These are phyloP conservation scores for Aureobasidium sp. DNA, from an alignment of 2,329 filamentous ascomycete species.

Conservation along the genomic window DNA sequence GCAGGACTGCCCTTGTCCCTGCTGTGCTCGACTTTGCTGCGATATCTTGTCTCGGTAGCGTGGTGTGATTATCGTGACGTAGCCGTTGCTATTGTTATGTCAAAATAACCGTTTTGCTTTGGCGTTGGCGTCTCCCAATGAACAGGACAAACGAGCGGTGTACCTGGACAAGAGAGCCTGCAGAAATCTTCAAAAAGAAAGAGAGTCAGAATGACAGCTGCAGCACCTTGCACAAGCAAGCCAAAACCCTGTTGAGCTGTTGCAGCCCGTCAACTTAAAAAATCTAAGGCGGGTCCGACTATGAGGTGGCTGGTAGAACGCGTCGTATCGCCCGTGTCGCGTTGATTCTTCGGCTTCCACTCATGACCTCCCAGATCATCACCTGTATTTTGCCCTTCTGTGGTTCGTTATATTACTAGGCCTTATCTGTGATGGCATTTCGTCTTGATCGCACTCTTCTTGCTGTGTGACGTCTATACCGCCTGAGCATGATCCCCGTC, in stretches of 20 bases:
- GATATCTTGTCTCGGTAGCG: background rate
- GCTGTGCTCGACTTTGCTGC: background rate
- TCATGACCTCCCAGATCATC: background rate
- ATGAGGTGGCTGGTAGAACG: constrained; percentile 13
- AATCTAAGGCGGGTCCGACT: background rate
- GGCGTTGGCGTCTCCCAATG: constrained; percentile 13
- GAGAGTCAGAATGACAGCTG: background rate
- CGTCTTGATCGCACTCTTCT: background rate
- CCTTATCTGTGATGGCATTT: background rate
- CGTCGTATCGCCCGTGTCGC: background rate
- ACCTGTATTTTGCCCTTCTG: background rate
- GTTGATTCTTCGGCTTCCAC: background rate
- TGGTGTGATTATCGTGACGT: constrained; percentile 2
- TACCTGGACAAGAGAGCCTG: background rate
- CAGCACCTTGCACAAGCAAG: background rate
- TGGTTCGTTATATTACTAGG: background rate
- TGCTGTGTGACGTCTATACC: background rate
- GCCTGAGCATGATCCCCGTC: background rate
- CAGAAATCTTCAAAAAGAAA: background rate
- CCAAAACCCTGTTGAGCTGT: background rate
- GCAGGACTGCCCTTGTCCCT: background rate
- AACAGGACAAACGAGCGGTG: constrained; percentile 8
- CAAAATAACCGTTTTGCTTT: constrained; percentile 6
- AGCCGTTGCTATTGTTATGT: constrained; percentile 15
- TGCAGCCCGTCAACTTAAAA: constrained; percentile 2